Conservation (phyloP, 352 stramenopile genomes). For the Aphanomyces astaci region DNA sequence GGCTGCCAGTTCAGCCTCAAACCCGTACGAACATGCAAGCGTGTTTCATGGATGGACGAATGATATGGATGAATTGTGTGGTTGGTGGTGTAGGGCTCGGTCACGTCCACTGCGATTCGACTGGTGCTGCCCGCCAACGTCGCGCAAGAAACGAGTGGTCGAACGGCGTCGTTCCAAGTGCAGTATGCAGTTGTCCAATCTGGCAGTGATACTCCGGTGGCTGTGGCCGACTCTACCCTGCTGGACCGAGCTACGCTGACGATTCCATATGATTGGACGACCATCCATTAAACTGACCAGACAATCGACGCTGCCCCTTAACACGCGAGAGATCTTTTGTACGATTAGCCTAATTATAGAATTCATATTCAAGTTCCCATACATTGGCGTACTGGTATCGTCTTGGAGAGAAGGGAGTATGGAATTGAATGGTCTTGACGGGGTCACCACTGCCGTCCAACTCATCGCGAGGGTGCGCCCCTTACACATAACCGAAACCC, state of each 20-base stretch:
- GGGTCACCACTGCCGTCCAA: background rate
- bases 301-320: too few species aligned
- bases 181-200: background rate
- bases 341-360: background rate
- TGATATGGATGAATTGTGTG: background rate
- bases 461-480: background rate
- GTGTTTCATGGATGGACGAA: background rate
- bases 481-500: background rate
- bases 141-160: background rate
- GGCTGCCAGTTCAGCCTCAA: conserved; percentile 8
- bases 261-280: conserved; percentile 3
- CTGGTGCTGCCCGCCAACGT: background rate
- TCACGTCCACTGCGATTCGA: conserved; percentile 7
- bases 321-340: too few species aligned
- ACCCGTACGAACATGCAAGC: background rate
- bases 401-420: background rate
- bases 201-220: background rate
- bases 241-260: background rate
- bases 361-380: background rate
- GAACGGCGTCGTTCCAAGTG: background rate
- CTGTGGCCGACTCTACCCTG: background rate
- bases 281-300: background rate
- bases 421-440: background rate
- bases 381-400: background rate
- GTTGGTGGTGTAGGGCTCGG: background rate